Conservation (phyloP, 352 stramenopile genomes). For the Phytopythium helicoides region DNA sequence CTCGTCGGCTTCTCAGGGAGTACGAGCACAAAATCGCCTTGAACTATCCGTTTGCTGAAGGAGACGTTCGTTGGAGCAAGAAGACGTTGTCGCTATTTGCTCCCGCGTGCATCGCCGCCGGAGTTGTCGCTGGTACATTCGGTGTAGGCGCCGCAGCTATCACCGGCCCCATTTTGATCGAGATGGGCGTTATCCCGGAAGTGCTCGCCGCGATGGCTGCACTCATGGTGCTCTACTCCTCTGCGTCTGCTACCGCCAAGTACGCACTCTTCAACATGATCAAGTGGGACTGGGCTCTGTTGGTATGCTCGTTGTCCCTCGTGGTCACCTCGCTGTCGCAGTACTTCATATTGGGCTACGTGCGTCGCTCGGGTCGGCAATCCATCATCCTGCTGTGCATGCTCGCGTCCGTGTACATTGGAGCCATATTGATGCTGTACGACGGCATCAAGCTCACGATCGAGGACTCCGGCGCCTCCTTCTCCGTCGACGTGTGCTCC, state of each 20-base stretch:
- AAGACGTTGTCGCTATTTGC: slow-evolving; percentile 40
- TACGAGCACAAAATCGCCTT: slow-evolving; percentile 32
- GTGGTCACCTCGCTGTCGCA: slow-evolving; percentile 44
- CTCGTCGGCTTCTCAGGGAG: slow-evolving; percentile 21
- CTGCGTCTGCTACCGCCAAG: slow-evolving; percentile 46
- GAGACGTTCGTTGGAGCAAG: slow-evolving; percentile 42
- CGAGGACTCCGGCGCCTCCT: slow-evolving; percentile 29
- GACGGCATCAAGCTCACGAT: slow-evolving; percentile 46
- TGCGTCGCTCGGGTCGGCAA: slow-evolving; percentile 45
- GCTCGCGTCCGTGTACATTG: slow-evolving; percentile 38
- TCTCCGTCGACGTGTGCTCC: slow-evolving; percentile 38
- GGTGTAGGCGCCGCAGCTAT: slow-evolving; percentile 40
- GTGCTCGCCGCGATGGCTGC: slow-evolving; percentile 31
- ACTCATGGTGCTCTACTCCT: slow-evolving; percentile 55
- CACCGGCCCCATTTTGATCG: slow-evolving; percentile 24
- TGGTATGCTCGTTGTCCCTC: slow-evolving; percentile 38
- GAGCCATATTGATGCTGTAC: slow-evolving; percentile 48
- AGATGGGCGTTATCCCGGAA: slow-evolving; percentile 32
- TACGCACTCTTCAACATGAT: slow-evolving; percentile 63
- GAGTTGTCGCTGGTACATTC: slow-evolving; percentile 43
- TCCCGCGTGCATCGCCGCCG: slow-evolving; percentile 30
- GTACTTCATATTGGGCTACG: slow-evolving; percentile 42
- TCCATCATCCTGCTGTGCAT: slow-evolving; percentile 64
- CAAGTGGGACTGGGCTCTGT: slow-evolving; percentile 38
- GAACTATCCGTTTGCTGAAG: slow-evolving; percentile 32